These are phyloP conservation scores for Plantago rigida DNA, from an alignment of 305 asterid species.

Conservation along the genomic window DNA sequence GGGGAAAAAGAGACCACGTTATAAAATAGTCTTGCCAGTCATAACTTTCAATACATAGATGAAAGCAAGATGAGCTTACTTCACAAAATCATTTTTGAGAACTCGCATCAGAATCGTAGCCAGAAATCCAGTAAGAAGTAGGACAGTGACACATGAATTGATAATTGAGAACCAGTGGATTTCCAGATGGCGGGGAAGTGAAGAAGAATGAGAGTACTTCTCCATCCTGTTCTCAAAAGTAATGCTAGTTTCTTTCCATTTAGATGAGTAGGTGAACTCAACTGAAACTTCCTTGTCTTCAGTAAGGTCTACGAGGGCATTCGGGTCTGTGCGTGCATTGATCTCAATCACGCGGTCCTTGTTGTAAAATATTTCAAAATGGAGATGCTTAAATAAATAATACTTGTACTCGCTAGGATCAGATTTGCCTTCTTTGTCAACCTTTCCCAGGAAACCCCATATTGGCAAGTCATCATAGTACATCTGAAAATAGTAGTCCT, in stretches of 20 bases:
- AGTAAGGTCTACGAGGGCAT: slow-evolving; percentile 59
- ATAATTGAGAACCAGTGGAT: slow-evolving; percentile 81
- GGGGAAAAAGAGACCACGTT: slow-evolving; percentile 14
- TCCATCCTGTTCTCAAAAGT: slow-evolving; percentile 76
- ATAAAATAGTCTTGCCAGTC: not conserved
- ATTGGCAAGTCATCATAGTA: slow-evolving; percentile 84
- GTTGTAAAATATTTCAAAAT: slow-evolving; percentile 64
- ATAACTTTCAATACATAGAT: not conserved
- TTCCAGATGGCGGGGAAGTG: slow-evolving; percentile 70
- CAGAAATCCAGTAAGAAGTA: slow-evolving; percentile 69
- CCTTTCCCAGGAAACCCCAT: slow-evolving; percentile 80
- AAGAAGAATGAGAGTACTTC: slow-evolving; percentile 63
- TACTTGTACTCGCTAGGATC: slow-evolving; percentile 69
- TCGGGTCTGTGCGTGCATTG: slow-evolving; percentile 65
- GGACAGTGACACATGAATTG: slow-evolving; percentile 78
- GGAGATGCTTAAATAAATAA: slow-evolving; percentile 64
- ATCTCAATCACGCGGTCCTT: slow-evolving; percentile 77
- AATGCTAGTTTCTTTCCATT: slow-evolving; percentile 59
- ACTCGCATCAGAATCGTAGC: slow-evolving; percentile 76
- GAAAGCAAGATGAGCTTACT: slow-evolving; percentile 37
- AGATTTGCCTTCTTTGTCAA: slow-evolving; percentile 64
- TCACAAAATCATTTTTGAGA: slow-evolving; percentile 71
- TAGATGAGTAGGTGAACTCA: slow-evolving; percentile 56
- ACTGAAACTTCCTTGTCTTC: slow-evolving; percentile 68
- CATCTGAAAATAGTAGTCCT: slow-evolving; percentile 86